Evolutionary conservation across 2,329 filamentous ascomycete species (phyloP), one percentile per base, ranked within the genome.

Genomic region (Alternaria infectoria): DNA sequence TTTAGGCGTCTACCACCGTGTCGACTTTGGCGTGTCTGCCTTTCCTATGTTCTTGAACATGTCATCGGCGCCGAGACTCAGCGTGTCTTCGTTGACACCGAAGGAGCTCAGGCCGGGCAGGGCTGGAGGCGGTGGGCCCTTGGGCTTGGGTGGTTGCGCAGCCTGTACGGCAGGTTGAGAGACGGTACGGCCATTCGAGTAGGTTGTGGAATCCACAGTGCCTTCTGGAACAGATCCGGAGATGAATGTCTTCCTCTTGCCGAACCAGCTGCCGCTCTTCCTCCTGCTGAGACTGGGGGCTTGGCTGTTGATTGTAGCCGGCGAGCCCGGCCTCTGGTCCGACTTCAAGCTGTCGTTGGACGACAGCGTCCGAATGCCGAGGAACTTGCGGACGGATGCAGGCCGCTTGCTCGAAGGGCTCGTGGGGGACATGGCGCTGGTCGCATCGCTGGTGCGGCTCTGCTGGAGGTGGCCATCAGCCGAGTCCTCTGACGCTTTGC

Each of bases 231-330:
- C 69, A 15, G 72, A 66, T 6, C 75, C 77, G 49, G 76, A 68
- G 23, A 72, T 67, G 57, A 80, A 77, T 7, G 56, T 69, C 72
- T 79, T 79, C 65, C 79, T 75, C 70, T 74, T 80, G 65, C 77
- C 74, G 59, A 81, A 81, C 79, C 79, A 81, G 65, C 78, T 76
- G 44, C 73, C 72, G 61, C 79, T 81, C 74, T 80, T 81, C 66
- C 77, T 77, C 66, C 76, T 68, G 50, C 56, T 72, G 57, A 78
- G 68, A 40, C 73, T 77, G 17, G 73, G 72, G 6, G 68, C 59
- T 61, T 77, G 70, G 64, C 75, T 74, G 67, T 69, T 73, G 52
- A 79, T 70, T 21, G 77, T 79, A 26, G 72, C 72, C 25, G 79
- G 78, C 36, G 77, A 79, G 10, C 74, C 74, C 23, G 79, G 78